A percentile compares a stretch with the other conserved stretches of the same genome.
Evolutionary conservation across 2,329 filamentous ascomycete species (phyloP).

Genomic region (Leptoxyphium fumago): DNA sequence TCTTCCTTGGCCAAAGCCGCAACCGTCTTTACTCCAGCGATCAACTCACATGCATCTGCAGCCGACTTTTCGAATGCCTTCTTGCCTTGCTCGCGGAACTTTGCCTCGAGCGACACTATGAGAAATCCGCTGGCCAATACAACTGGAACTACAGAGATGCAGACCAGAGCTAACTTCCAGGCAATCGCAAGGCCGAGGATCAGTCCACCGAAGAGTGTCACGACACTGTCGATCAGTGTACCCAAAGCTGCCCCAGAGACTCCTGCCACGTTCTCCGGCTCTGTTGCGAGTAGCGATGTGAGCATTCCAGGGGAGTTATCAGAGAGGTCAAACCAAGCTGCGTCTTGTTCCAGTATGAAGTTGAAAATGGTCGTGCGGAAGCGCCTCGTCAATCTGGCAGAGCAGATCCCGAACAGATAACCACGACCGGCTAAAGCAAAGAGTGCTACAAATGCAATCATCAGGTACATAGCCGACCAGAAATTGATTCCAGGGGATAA

Average conservation of each 20-base stretch:
- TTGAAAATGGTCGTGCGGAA: conserved; percentile 69
- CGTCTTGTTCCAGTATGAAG: conserved; percentile 74
- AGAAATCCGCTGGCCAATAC: conserved; percentile 28
- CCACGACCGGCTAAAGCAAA: conserved; percentile 53
- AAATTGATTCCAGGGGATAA: conserved; percentile 55
- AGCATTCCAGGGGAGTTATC: conserved; percentile 27
- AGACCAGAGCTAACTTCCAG: conserved; percentile 35
- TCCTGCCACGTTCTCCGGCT: conserved; percentile 34
- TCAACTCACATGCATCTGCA: conserved; percentile 48
- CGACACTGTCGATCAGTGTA: conserved; percentile 29
- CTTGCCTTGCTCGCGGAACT: conserved; percentile 63
- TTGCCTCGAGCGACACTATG: conserved; percentile 25
- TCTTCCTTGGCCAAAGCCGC: conserved; percentile 23
- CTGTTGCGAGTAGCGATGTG: conserved; percentile 29
- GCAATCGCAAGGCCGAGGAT: conserved; percentile 33
- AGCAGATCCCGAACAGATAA: conserved; percentile 61
- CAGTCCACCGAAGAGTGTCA: conserved; percentile 30
- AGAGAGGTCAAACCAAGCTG: conserved; percentile 64
- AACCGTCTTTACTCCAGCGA: conserved; percentile 47
- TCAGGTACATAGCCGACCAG: conserved; percentile 72
- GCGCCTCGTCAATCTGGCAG: conserved; percentile 64
- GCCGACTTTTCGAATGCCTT: conserved; percentile 55
- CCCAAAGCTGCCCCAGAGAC: conserved; percentile 33
- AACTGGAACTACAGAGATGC: conserved; percentile 30
- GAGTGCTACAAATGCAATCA: conserved; percentile 59